Conservation (phyloP, 306 rosid genomes). For the Lathyrus aphaca region DNA sequence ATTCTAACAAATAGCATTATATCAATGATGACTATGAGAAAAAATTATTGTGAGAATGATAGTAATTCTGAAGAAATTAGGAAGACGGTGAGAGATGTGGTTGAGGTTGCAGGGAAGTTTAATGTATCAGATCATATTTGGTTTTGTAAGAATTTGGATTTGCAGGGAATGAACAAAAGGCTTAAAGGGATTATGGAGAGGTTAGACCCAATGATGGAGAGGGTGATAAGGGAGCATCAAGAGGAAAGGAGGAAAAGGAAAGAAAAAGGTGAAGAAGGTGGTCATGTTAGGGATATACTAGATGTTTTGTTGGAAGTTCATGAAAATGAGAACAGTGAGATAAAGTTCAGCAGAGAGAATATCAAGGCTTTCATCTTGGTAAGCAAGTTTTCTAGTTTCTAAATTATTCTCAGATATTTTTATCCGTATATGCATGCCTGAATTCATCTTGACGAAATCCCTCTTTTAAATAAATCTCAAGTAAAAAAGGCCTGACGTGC, state of each 20-base stretch:
- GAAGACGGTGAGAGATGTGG: neutral
- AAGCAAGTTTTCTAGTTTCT: neutral
- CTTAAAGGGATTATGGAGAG: neutral
- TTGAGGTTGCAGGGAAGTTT: neutral
- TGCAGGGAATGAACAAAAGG: neutral
- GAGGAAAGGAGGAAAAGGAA: neutral
- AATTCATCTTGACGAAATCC: too few species aligned
- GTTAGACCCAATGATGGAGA: neutral
- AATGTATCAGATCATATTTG: neutral
- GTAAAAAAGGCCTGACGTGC: too few species aligned
- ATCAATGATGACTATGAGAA: neutral
- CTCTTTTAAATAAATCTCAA: too few species aligned
- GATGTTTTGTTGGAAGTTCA: neutral
- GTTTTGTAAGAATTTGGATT: neutral
- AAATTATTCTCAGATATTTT: too few species aligned
- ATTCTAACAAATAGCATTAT: neutral
- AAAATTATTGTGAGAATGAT: neutral
- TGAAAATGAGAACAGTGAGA: conserved; percentile 41
- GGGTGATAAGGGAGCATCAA: neutral
- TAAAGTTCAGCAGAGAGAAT: conserved; percentile 4
- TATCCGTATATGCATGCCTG: too few species aligned
- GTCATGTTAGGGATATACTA: neutral
- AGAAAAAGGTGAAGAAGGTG: neutral
- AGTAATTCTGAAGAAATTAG: neutral
- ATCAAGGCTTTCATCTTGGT: neutral